Evolutionary conservation across 2,329 filamentous ascomycete genomes (phyloP).

Genomic region (Talaromyces amestolkiae): DNA sequence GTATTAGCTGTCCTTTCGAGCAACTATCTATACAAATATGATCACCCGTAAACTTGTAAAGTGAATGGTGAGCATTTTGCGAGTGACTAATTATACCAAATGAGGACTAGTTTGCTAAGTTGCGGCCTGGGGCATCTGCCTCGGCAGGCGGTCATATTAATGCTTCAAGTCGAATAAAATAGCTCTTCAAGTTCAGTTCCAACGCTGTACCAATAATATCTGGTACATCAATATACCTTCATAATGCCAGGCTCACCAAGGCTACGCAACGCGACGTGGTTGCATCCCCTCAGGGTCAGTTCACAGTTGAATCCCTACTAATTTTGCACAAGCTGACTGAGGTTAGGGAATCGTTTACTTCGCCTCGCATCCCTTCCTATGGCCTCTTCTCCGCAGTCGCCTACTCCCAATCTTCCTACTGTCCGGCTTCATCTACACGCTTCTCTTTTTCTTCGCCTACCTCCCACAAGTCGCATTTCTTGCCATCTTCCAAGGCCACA

Average conservation of each 20-base stretch:
- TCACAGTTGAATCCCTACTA: constrained; percentile 21
- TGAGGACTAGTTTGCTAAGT: neutral
- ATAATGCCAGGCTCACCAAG: constrained; percentile 9
- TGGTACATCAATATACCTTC: neutral
- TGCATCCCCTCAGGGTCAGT: constrained; percentile 50
- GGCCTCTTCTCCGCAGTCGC: constrained; percentile 73
- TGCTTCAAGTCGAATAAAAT: neutral
- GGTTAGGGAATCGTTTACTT: constrained; percentile 80
- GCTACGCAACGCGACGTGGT: constrained; percentile 41
- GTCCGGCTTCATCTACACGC: constrained; percentile 75
- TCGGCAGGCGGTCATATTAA: neutral
- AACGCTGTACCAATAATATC: neutral
- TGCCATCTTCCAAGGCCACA: constrained; percentile 78
- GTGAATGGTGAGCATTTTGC: no score
- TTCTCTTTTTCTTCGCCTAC: constrained; percentile 85
- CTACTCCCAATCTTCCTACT: constrained; percentile 79
- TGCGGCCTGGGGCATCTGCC: neutral
- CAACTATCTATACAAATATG: no score
- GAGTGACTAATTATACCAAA: neutral
- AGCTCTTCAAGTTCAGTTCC: neutral
- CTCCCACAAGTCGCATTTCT: constrained; percentile 86
- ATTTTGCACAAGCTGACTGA: constrained; percentile 2
- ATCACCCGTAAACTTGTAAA: no score
- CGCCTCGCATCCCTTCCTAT: constrained; percentile 70
- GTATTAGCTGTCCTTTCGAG: no score